These are phyloP conservation scores for Spathaspora gorwiae DNA, from an alignment of 805 yeast genomes.

Conservation along the genomic window DNA sequence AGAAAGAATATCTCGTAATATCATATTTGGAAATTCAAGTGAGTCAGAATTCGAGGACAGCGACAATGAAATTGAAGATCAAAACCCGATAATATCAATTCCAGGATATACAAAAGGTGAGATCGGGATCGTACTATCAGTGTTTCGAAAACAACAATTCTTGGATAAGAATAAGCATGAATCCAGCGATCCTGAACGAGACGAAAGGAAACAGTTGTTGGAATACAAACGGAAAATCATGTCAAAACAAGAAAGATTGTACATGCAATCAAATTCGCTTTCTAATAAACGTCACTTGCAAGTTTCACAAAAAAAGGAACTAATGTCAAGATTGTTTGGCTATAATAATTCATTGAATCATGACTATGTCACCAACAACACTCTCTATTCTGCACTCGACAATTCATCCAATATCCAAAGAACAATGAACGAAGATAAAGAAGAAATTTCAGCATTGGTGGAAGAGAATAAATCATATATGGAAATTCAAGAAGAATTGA, in stretches of 20 bases:
- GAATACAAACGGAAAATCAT: conserved; percentile 28
- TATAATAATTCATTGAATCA: conserved; percentile 33
- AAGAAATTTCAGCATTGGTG: conserved; percentile 29
- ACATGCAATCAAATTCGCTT: conserved; percentile 28
- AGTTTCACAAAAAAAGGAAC: conserved; percentile 35
- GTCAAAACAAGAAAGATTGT: conserved; percentile 28
- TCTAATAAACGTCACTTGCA: conserved; percentile 36
- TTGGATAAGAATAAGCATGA: background rate
- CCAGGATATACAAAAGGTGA: conserved; percentile 40
- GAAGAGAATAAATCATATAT: conserved; percentile 22
- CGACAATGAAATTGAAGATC: conserved; percentile 10
- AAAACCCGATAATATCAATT: conserved; percentile 19
- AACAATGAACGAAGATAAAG: conserved; percentile 39
- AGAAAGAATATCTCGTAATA: conserved; percentile 31
- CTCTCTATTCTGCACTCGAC: conserved; percentile 34
- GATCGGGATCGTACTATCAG: conserved; percentile 14
- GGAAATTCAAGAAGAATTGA: background rate
- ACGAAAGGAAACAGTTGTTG: conserved; percentile 23
- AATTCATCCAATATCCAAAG: conserved; percentile 33
- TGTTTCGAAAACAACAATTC: background rate
- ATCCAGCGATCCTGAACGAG: conserved; percentile 9
- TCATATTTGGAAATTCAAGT: conserved; percentile 30
- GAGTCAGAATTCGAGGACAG: conserved; percentile 19
- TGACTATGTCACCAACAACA: conserved; percentile 38
- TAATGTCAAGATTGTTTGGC: conserved; percentile 36